Evolutionary conservation across 805 yeast genomes (phyloP).

Genomic region (Suhomyces faveliae): DNA sequence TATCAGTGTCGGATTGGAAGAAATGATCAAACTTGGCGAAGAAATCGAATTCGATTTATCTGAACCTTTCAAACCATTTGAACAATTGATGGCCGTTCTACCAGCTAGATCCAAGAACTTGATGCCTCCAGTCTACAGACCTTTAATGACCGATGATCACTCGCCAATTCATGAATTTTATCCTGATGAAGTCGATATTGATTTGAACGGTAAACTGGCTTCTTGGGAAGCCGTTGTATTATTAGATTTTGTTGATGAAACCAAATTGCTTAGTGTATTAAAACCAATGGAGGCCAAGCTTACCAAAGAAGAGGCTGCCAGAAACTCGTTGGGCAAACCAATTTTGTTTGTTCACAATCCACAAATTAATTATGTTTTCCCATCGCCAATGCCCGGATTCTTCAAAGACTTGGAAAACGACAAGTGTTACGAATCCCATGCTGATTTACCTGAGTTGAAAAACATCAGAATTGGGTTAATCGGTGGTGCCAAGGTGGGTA

Average conservation of each 20-base stretch:
- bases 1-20: slow-evolving; percentile 67
- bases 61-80: slow-evolving; percentile 84
- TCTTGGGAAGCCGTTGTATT: slow-evolving; percentile 98
- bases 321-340: slow-evolving; percentile 76
- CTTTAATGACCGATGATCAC: slow-evolving; percentile 77
- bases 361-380: slow-evolving; percentile 62
- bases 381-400: slow-evolving; percentile 73
- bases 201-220: slow-evolving; percentile 91
- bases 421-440: slow-evolving; percentile 67
- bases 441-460: slow-evolving; percentile 49
- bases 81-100: slow-evolving; percentile 95
- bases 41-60: slow-evolving; percentile 63
- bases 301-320: slow-evolving; percentile 63
- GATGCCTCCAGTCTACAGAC: slow-evolving; percentile 75
- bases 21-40: slow-evolving; percentile 34
- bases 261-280: slow-evolving; percentile 70
- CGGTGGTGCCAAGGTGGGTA: slow-evolving; percentile 67
- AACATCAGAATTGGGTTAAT: slow-evolving; percentile 55
- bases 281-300: slow-evolving; percentile 60
- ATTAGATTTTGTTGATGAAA: slow-evolving; percentile 86
- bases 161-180: slow-evolving; percentile 91
- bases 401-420: slow-evolving; percentile 79
- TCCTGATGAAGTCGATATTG: slow-evolving; percentile 83
- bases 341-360: slow-evolving; percentile 72
- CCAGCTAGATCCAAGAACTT: slow-evolving; percentile 86